Conservation (phyloP, 2,329 filamentous ascomycete genomes). For the Trichoderma oligosporum region DNA sequence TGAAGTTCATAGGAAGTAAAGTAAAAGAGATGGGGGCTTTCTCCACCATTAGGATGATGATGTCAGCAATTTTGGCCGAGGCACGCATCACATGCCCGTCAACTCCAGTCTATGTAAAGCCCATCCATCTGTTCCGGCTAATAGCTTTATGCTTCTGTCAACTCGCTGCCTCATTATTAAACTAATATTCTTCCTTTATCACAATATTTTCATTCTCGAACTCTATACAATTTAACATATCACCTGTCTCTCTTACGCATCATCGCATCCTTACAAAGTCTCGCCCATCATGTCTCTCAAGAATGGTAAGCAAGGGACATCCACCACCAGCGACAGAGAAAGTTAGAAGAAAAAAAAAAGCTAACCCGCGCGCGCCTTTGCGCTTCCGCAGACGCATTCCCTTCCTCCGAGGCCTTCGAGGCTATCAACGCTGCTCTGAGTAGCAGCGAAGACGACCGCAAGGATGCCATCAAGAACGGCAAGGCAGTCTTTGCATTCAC, state of each 20-base stretch:
- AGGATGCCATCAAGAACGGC: constrained; percentile 85
- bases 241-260: neutral
- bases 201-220: neutral
- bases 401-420: constrained; percentile 88
- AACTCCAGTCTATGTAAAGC: neutral
- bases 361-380: neutral
- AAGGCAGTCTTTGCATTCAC: constrained; percentile 87
- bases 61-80: constrained; percentile 29
- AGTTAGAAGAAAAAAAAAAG: neutral
- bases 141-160: neutral
- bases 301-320: constrained; percentile 53
- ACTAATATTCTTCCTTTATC: neutral
- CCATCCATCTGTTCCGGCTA: constrained; percentile 16
- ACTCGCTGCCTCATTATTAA: neutral
- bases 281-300: constrained; percentile 63
- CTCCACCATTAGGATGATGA: neutral
- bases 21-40: constrained; percentile 20
- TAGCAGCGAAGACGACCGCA: constrained; percentile 65
- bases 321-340: neutral
- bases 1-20: constrained; percentile 18
- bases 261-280: neutral
- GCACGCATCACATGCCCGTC: constrained; percentile 33
- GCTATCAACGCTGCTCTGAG: constrained; percentile 71
- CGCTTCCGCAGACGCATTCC: constrained; percentile 71
- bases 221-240: neutral